These are phyloP conservation scores for Leucaena leucocephala DNA, from an alignment of 306 rosid genomes.

Conservation along the genomic window DNA sequence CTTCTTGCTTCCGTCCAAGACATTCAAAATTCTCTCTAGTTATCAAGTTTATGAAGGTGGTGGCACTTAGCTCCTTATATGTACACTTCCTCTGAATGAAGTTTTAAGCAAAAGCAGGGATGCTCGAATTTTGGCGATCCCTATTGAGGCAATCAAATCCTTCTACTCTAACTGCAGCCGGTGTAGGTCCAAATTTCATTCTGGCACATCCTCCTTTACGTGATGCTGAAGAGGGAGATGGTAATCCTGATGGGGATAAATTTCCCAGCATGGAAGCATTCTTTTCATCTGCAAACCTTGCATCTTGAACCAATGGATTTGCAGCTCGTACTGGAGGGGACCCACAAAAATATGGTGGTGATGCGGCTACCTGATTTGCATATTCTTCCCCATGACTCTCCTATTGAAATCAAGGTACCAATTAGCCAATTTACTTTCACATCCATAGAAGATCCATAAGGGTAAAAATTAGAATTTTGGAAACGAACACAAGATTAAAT, in stretches of 20 bases:
- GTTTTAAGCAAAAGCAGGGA: constrained; percentile 75
- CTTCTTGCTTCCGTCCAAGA: constrained; percentile 35
- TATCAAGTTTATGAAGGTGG: constrained; percentile 46
- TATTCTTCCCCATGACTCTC: constrained; percentile 64
- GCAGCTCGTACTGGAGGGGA: constrained; percentile 85
- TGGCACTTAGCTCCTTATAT: constrained; percentile 71
- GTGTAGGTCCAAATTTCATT: constrained; percentile 68
- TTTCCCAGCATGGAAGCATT: constrained; percentile 37
- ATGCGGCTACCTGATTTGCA: constrained; percentile 53
- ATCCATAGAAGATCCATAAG: background rate
- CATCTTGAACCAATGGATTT: constrained; percentile 79
- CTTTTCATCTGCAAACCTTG: constrained; percentile 68
- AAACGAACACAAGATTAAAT: background rate
- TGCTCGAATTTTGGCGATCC: constrained; percentile 86
- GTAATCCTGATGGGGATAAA: constrained; percentile 62
- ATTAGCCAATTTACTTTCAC: background rate
- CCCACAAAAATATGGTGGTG: constrained; percentile 85
- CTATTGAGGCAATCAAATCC: constrained; percentile 86
- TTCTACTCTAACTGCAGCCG: constrained; percentile 93
- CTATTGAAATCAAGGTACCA: constrained; percentile 41
- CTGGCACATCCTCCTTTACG: constrained; percentile 74
- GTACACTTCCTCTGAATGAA: constrained; percentile 62
- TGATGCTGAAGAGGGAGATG: constrained; percentile 62
- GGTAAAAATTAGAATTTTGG: background rate
- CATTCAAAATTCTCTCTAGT: constrained; percentile 47